Evolutionary conservation across 1,284 basidiomycete species (phyloP).

Genomic region (Naganishia albida): DNA sequence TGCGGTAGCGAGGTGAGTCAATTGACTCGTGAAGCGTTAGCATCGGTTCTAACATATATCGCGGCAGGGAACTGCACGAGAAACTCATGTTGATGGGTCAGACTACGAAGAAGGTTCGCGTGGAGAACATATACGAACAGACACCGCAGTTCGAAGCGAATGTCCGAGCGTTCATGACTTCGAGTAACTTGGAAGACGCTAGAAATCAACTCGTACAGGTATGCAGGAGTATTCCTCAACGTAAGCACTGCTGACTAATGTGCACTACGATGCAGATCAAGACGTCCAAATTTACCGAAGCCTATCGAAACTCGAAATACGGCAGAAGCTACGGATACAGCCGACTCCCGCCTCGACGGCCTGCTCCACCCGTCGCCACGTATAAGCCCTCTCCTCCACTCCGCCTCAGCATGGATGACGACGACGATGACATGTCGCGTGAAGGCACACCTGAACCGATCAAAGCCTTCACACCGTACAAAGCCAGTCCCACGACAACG

Average conservation of each 20-base stretch:
- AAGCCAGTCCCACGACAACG: constrained; percentile 55
- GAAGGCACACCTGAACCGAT: constrained; percentile 3
- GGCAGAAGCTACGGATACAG: constrained; percentile 29
- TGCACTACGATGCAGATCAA: constrained; percentile 42
- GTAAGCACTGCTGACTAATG: neutral
- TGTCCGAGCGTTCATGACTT: constrained; percentile 78
- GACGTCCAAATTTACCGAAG: constrained; percentile 36
- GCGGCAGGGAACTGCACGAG: constrained; percentile 68
- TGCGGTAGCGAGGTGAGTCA: constrained; percentile 71
- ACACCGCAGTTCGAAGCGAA: constrained; percentile 86
- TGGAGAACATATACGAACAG: constrained; percentile 94
- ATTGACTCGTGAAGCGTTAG: neutral
- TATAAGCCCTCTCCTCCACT: constrained; percentile 21
- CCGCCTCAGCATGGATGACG: constrained; percentile 27
- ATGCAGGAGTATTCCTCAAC: constrained; percentile 40
- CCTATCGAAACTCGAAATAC: constrained; percentile 36
- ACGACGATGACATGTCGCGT: constrained; percentile 14
- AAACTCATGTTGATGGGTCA: constrained; percentile 88
- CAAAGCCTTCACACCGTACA: constrained; percentile 80
- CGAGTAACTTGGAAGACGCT: constrained; percentile 72
- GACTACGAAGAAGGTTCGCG: constrained; percentile 91
- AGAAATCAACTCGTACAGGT: constrained; percentile 78
- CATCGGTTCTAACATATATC: neutral
- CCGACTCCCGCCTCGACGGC: constrained; percentile 16
- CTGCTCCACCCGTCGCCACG: constrained; percentile 14